Evolutionary conservation across 2,329 filamentous ascomycete genomes (phyloP).

Genomic region (Trichoderma harzianum): DNA sequence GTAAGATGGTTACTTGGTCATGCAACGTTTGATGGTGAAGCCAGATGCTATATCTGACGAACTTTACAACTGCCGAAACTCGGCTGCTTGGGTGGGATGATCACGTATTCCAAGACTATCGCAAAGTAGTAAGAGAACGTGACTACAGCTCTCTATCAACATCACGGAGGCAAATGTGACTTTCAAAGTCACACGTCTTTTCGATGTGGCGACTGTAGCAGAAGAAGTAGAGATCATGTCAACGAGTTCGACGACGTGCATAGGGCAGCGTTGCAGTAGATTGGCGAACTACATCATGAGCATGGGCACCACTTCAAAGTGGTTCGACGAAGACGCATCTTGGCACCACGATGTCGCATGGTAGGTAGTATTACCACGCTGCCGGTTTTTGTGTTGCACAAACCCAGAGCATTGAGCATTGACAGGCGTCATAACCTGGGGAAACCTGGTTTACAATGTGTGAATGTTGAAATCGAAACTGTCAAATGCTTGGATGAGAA

Average conservation of each 20-base stretch:
- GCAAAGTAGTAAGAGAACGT: neutral
- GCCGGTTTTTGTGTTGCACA: neutral
- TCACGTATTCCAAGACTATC: neutral
- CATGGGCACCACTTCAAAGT: neutral
- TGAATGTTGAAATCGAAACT: neutral
- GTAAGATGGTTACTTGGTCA: neutral
- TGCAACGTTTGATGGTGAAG: neutral
- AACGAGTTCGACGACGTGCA: neutral
- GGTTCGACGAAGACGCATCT: neutral
- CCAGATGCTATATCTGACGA: neutral
- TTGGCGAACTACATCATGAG: neutral
- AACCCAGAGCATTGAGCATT: neutral
- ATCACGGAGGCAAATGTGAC: neutral
- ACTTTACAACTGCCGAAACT: neutral
- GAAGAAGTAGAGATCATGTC: neutral
- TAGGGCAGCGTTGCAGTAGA: neutral
- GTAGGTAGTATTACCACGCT: conserved; percentile 4
- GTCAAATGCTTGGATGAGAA: neutral
- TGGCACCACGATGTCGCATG: neutral
- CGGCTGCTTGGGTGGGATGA: neutral
- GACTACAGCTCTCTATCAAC: neutral
- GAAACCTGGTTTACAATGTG: neutral
- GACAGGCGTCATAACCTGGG: neutral
- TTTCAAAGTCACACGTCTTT: neutral
- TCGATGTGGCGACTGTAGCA: neutral